Evolutionary conservation across 2,329 filamentous ascomycete species (phyloP).

Genomic region (Neodidymelliopsis sp.): DNA sequence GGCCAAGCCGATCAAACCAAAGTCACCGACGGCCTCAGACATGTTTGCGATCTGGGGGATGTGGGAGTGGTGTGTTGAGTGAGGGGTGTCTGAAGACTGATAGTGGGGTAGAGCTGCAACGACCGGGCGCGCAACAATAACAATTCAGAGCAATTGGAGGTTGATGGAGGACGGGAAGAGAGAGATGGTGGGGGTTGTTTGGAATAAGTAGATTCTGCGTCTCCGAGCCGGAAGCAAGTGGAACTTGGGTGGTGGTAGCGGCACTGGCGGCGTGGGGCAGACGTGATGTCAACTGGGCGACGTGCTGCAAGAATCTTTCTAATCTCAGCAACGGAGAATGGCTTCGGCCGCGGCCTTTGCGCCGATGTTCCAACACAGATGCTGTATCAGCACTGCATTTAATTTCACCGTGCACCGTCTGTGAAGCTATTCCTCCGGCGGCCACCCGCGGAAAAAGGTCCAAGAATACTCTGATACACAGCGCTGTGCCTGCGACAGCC

Average conservation of each 20-base stretch:
- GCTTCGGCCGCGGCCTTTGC: slow-evolving; percentile 44
- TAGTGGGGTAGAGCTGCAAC: slow-evolving; percentile 43
- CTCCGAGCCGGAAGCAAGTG: slow-evolving; percentile 38
- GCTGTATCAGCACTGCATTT: slow-evolving; percentile 8
- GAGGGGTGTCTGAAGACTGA: slow-evolving; percentile 27
- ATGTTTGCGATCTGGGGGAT: slow-evolving; percentile 34
- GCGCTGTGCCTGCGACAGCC: slow-evolving; percentile 17
- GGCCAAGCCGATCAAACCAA: slow-evolving; percentile 60
- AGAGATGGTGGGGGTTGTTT: slow-evolving; percentile 36
- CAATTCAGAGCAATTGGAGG: slow-evolving; percentile 34
- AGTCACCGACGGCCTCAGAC: slow-evolving; percentile 57
- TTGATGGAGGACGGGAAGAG: slow-evolving; percentile 33
- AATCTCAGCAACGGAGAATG: slow-evolving; percentile 33
- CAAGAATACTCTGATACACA: slow-evolving; percentile 21
- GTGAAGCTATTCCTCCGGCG: slow-evolving; percentile 10
- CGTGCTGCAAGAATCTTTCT: slow-evolving; percentile 32
- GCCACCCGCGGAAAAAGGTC: slow-evolving; percentile 20
- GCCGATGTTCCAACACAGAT: slow-evolving; percentile 16
- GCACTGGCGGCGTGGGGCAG: slow-evolving; percentile 39
- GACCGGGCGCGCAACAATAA: slow-evolving; percentile 39
- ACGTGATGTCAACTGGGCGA: slow-evolving; percentile 33
- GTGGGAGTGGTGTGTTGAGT: slow-evolving; percentile 14
- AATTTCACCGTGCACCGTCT: slow-evolving; percentile 15
- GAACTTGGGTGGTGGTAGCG: slow-evolving; percentile 32
- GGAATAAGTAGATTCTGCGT: slow-evolving; percentile 44